phyloP scores from a whole-genome alignment of 2,329 filamentous ascomycete genomes.

The Phoma sp. region DNA sequence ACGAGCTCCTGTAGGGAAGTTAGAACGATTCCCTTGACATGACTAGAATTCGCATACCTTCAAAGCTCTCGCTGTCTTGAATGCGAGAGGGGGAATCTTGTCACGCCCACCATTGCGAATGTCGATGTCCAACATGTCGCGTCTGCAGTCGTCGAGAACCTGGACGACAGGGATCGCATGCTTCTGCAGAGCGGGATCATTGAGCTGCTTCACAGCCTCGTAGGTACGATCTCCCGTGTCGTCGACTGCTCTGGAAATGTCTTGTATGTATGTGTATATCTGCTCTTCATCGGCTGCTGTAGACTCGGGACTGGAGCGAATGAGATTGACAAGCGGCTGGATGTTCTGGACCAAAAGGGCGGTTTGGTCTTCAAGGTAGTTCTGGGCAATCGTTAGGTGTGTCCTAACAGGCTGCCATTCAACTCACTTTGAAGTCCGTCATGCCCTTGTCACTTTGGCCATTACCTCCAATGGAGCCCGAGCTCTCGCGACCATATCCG shows the following conservation, averaged over 20 bases:
- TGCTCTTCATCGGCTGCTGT: conserved; percentile 47
- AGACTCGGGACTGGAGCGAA: conserved; percentile 55
- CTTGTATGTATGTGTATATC: conserved; percentile 71
- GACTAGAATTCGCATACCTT: conserved; percentile 59
- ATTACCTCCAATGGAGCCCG: conserved; percentile 31
- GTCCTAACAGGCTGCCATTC: conserved; percentile 7
- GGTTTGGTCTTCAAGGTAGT: conserved; percentile 84
- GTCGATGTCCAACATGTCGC: conserved; percentile 68
- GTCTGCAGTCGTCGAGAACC: conserved; percentile 67
- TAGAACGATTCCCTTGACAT: background rate
- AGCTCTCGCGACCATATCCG: conserved; percentile 43
- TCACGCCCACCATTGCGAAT: conserved; percentile 66
- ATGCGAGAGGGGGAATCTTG: conserved; percentile 79
- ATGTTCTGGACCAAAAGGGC: conserved; percentile 79
- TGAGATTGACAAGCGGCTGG: conserved; percentile 75
- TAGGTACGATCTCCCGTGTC: conserved; percentile 71
- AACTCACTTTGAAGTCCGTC: conserved; percentile 65
- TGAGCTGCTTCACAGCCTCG: conserved; percentile 55
- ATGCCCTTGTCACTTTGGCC: conserved; percentile 46
- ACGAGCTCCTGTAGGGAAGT: conserved; percentile 45
- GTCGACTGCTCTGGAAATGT: conserved; percentile 73
- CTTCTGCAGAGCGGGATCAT: conserved; percentile 60
- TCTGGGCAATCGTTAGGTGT: conserved; percentile 50
- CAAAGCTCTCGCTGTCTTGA: conserved; percentile 81
- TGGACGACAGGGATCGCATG: conserved; percentile 58